A percentile compares a stretch with the other conserved stretches of the same genome.
phyloP scores from a whole-genome alignment of 192 early-diverging fungal genomes.

The Gigaspora rosea region DNA sequence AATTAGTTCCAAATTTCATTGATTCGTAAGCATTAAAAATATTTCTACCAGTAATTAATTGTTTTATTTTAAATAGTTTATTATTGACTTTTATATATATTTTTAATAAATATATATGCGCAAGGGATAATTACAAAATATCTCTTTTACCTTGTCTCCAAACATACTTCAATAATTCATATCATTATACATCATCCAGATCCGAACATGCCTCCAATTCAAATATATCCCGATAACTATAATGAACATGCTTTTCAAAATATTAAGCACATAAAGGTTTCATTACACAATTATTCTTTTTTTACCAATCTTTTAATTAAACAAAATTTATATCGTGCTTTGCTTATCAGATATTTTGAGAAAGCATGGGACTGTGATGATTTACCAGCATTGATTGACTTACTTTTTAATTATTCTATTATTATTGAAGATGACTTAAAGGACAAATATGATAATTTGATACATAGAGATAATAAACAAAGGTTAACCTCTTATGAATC shows the following conservation, averaged over 20 bases:
- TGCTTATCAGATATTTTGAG: constrained; percentile 32
- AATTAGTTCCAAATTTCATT: background rate
- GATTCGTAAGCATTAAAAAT: background rate
- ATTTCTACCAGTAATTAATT: background rate
- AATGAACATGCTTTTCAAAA: too few species aligned
- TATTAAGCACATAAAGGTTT: background rate
- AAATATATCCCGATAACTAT: too few species aligned
- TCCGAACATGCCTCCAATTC: too few species aligned
- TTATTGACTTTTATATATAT: background rate
- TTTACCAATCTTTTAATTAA: constrained; percentile 34
- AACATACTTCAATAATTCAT: background rate
- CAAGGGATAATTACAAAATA: constrained; percentile 25
- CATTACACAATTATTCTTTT: constrained; percentile 30
- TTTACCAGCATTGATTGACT: background rate
- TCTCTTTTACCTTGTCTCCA: constrained; percentile 7
- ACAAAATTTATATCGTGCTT: constrained; percentile 21
- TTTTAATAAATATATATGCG: constrained; percentile 19
- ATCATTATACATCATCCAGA: too few species aligned
- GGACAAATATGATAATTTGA: background rate
- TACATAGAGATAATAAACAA: constrained; percentile 18
- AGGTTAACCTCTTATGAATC: background rate
- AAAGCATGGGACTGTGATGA: constrained; percentile 34
- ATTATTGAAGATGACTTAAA: background rate
- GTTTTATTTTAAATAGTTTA: background rate
- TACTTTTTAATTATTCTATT: background rate